Conservation (phyloP, 129 eudicot genomes). For the Rutidosis leptorrhynchoides region DNA sequence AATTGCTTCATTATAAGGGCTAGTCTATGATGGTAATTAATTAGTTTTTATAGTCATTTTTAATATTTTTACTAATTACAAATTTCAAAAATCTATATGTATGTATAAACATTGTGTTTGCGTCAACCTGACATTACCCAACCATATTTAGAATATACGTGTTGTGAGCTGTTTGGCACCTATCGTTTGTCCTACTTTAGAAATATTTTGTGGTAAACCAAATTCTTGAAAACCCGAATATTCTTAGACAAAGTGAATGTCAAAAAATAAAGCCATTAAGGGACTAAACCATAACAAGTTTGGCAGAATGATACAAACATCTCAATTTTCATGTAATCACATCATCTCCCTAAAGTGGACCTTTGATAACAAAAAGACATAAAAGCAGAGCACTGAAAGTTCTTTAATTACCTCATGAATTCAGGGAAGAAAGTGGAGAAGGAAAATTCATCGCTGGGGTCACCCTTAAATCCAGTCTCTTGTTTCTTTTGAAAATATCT, state of each 20-base stretch:
- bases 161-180: conserved; percentile 2
- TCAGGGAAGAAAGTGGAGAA: conserved; percentile 93
- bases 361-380: neutral
- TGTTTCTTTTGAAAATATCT: conserved; percentile 78
- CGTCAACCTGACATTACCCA: neutral
- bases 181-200: neutral
- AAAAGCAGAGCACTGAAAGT: conserved; percentile 2
- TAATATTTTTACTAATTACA: neutral
- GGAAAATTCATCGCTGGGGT: conserved; percentile 93
- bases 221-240: neutral
- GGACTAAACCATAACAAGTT: neutral
- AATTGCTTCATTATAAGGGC: neutral
- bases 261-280: neutral
- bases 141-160: neutral
- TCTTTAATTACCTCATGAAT: conserved; percentile 49
- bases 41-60: neutral
- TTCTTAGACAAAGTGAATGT: neutral
- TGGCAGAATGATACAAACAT: neutral
- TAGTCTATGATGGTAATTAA: neutral
- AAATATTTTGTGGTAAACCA: neutral
- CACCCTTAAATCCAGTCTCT: conserved; percentile 84
- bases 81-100: neutral
- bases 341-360: conserved; percentile 14
- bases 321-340: neutral
- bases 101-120: neutral